A percentile compares a stretch with the other conserved stretches of the same genome.
Conservation (phyloP, 305 asterid species). For the Fraxinus angustifolia region DNA sequence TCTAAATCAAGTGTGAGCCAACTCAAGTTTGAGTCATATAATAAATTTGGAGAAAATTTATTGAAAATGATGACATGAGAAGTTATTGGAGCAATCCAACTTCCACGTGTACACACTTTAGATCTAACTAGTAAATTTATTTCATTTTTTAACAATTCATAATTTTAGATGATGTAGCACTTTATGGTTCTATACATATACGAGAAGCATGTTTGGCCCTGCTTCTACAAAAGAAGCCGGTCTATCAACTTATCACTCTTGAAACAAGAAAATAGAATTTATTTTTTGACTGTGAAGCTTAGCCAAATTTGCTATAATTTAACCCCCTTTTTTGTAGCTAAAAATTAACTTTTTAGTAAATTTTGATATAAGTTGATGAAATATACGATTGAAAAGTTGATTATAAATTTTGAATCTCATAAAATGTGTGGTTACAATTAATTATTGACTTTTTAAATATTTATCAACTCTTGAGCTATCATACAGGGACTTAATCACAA, state of each 20-base stretch:
- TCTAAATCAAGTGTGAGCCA: background rate
- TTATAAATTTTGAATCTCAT: too few relatives aligned
- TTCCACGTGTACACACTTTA: background rate
- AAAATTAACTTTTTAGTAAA: too few relatives aligned
- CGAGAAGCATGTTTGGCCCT: background rate
- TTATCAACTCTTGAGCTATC: background rate
- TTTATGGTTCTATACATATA: background rate
- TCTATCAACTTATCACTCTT: background rate
- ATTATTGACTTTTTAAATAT: too few relatives aligned
- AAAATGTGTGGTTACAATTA: background rate
- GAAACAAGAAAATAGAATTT: background rate
- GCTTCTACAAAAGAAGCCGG: background rate
- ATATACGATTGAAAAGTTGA: background rate
- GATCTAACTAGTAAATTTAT: too few relatives aligned
- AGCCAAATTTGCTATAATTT: background rate
- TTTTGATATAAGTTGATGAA: too few relatives aligned
- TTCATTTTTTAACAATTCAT: background rate
- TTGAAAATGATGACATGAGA: background rate
- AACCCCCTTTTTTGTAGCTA: background rate
- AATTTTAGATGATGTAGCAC: background rate
- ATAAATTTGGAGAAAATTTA: background rate
- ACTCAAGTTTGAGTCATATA: background rate
- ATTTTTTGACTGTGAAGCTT: background rate
- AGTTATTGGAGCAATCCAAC: background rate
- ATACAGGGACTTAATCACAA: background rate